phyloP scores from a whole-genome alignment of 768 basidiomycete species.

The Fibroporia radiculosa region DNA sequence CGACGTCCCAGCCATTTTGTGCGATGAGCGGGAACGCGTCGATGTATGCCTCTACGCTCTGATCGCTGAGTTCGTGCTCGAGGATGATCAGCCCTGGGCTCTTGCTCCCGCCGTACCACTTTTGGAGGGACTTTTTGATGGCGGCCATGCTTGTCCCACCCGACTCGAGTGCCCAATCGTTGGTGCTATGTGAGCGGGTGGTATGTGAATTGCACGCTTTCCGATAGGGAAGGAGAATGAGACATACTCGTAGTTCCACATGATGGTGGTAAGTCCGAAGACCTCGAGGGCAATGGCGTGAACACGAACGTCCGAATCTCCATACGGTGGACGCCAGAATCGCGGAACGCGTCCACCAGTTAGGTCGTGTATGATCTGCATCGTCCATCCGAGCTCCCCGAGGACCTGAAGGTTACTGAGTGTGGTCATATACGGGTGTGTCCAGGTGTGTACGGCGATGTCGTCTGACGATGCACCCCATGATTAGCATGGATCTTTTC shows the following conservation, averaged over 20 bases:
- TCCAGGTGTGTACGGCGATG: slow-evolving; percentile 35
- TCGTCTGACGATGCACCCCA: slow-evolving; percentile 21
- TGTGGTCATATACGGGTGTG: slow-evolving; percentile 44
- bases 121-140: slow-evolving; percentile 42
- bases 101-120: slow-evolving; percentile 63
- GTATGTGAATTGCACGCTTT: too few species aligned
- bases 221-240: neutral
- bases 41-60: slow-evolving; percentile 61
- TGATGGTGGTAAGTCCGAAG: slow-evolving; percentile 75
- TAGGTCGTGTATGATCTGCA: slow-evolving; percentile 44
- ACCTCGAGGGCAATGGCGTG: slow-evolving; percentile 80
- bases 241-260: slow-evolving; percentile 84
- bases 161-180: slow-evolving; percentile 63
- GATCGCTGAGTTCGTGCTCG: slow-evolving; percentile 71
- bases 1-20: slow-evolving; percentile 63
- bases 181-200: slow-evolving; percentile 41
- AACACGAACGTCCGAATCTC: slow-evolving; percentile 79
- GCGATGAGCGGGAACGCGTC: slow-evolving; percentile 54
- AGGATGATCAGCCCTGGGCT: slow-evolving; percentile 73
- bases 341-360: slow-evolving; percentile 61
- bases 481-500: neutral
- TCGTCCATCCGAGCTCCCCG: slow-evolving; percentile 43
- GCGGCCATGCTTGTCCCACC: slow-evolving; percentile 36
- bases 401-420: slow-evolving; percentile 37
- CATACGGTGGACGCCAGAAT: slow-evolving; percentile 88